phyloP scores from a whole-genome alignment of 108 stramenopile species.

The Conticribra guillardii region DNA sequence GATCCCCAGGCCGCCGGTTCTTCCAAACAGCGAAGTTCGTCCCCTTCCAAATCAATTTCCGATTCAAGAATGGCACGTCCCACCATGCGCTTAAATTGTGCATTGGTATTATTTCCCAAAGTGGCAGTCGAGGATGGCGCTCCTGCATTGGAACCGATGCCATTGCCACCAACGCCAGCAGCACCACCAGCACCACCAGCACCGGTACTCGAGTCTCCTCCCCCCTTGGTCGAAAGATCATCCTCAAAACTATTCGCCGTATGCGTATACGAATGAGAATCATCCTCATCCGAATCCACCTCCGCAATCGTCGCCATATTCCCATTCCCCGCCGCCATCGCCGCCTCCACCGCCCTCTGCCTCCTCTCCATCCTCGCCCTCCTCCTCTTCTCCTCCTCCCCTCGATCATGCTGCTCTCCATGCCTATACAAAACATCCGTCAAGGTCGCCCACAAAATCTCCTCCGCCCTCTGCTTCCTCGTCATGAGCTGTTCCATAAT shows the following conservation, averaged over 20 bases:
- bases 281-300: constrained; percentile 40
- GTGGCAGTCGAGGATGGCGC: neutral
- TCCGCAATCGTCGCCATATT: constrained; percentile 35
- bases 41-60: constrained; percentile 83
- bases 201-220: constrained; percentile 1
- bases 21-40: constrained; percentile 81
- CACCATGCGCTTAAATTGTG: constrained; percentile 56
- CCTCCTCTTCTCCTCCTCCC: constrained; percentile 29
- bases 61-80: constrained; percentile 70
- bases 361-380: constrained; percentile 34
- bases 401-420: constrained; percentile 17
- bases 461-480: constrained; percentile 84
- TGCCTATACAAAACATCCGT: constrained; percentile 78
- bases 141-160: neutral
- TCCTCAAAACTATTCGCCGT: constrained; percentile 44
- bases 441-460: constrained; percentile 83
- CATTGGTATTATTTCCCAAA: neutral
- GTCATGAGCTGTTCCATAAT: constrained; percentile 86
- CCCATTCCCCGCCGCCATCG: constrained; percentile 7
- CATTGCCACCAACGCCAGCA: constrained; percentile 6
- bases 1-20: constrained; percentile 41
- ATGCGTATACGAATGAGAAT: constrained; percentile 37
- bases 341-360: constrained; percentile 39
- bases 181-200: constrained; percentile 6
- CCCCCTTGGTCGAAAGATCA: constrained; percentile 37